phyloP scores from a whole-genome alignment of 129 eudicot species.

The Helianthus tuberosus region DNA sequence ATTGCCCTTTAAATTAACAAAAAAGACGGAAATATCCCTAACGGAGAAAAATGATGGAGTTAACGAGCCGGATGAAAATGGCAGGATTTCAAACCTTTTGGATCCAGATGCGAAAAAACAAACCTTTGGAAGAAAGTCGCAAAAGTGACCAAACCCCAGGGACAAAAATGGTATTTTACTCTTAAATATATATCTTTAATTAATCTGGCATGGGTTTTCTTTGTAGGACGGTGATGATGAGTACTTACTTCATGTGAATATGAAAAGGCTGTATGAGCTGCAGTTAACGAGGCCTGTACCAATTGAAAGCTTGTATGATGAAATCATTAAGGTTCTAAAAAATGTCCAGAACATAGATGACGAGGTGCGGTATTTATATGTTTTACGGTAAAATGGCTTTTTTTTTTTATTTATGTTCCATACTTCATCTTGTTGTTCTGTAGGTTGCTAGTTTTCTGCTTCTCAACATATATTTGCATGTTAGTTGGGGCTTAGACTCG shows the following conservation, averaged over 20 bases:
- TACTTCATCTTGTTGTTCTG: constrained; percentile 20
- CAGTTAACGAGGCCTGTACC: constrained; percentile 66
- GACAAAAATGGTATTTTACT: no score
- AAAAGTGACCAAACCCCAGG: no score
- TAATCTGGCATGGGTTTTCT: constrained; percentile 29
- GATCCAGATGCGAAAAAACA: no score
- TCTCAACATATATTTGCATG: constrained; percentile 92
- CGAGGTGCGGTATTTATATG: constrained; percentile 54
- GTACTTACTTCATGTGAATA: constrained; percentile 84
- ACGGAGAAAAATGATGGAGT: no score
- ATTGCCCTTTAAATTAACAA: no score
- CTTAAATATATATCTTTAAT: not conserved
- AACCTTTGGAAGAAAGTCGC: no score
- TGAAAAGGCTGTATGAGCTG: constrained; percentile 93
- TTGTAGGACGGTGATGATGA: constrained; percentile 96
- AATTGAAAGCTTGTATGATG: constrained; percentile 73
- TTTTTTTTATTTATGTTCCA: not conserved
- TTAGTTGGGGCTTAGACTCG: constrained; percentile 74
- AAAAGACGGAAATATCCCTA: no score
- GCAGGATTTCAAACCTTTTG: no score
- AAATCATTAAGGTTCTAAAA: constrained; percentile 52
- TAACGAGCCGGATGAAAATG: no score
- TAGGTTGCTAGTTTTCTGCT: constrained; percentile 86
- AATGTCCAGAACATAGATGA: constrained; percentile 67
- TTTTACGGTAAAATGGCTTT: constrained; percentile 8